Conservation (phyloP, 2,329 filamentous ascomycete genomes). For the Clathrospora elynae region DNA sequence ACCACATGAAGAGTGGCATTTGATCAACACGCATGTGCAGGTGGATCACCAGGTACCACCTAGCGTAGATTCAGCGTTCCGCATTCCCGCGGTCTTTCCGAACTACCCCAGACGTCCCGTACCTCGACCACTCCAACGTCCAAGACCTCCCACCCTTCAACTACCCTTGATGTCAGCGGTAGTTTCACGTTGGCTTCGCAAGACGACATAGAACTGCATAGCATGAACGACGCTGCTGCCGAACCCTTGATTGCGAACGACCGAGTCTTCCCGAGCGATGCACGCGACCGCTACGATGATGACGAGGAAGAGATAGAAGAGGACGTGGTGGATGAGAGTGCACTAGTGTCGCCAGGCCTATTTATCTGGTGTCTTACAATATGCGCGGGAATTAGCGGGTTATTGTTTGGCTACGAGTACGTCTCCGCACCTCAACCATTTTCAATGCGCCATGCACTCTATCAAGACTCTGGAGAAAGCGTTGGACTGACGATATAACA, state of each 20-base stretch:
- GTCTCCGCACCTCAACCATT: slow-evolving; percentile 8
- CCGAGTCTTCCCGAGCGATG: slow-evolving; percentile 15
- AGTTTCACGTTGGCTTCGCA: slow-evolving; percentile 13
- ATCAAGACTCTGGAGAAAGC: not conserved
- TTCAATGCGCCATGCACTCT: not conserved
- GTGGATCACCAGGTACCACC: slow-evolving; percentile 9
- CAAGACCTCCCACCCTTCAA: not conserved
- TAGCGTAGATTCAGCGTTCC: slow-evolving; percentile 15
- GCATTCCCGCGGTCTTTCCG: slow-evolving; percentile 15
- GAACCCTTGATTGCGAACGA: slow-evolving; percentile 40
- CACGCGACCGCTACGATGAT: slow-evolving; percentile 14
- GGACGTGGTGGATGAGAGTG: slow-evolving; percentile 45
- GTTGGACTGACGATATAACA: not conserved
- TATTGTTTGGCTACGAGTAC: slow-evolving; percentile 67
- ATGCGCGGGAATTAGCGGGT: slow-evolving; percentile 62
- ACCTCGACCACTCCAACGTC: slow-evolving; percentile 1
- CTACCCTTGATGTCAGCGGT: slow-evolving; percentile 1
- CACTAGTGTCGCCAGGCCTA: slow-evolving; percentile 31
- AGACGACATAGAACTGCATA: slow-evolving; percentile 32
- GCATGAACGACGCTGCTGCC: slow-evolving; percentile 38
- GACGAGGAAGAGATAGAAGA: slow-evolving; percentile 27
- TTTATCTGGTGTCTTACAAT: slow-evolving; percentile 64
- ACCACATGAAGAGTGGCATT: not conserved
- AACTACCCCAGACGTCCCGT: slow-evolving; percentile 10
- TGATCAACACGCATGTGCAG: slow-evolving; percentile 15